Evolutionary conservation across 768 basidiomycete genomes (phyloP), one percentile per base, ranked within the genome.

Genomic region (Mrakia blollopis): DNA sequence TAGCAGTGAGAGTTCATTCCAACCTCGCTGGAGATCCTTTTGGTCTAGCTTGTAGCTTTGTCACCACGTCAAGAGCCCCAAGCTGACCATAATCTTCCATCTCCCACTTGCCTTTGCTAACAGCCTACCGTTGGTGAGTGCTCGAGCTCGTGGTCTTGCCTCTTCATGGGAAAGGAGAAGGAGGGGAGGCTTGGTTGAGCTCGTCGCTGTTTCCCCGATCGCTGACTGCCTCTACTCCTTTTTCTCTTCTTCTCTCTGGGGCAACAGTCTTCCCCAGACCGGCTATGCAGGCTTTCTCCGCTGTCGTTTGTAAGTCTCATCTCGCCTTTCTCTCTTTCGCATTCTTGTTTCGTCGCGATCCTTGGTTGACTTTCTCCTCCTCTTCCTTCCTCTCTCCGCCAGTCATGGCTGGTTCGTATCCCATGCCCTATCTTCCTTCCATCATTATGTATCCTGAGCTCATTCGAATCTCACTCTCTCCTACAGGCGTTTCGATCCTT

Each of bases 251-350:
- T 35, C 52, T 35, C 7, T 32, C 37, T 37, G 21, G 47, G 3
- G 21, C 28, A 23, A 18, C 54, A 68, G 75, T 76, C 39, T 76
- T 76, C 41, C 75, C 75, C 21, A 23, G 68, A 37, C 75, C 75
- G 13, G 75, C 32, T 28, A 71, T 76, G 75, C 75, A 76, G 70
- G 41, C 70, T 3, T 41, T 76, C 23, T 44, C 75, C 41, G 75
- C 75, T 8, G 68, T 76, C 30, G 54, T 76, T 47, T 76, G 75
- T 76, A 18, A 62, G 74, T 67, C 52, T 54, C 52, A 13, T 52
- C 41, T 70, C 25, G 0, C 30, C 54, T 28, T 28, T 18, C 54
- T 72, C 44, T 50, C 16, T 18, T 50, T 50, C 7, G 16, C 47
- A 14, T 44, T 44, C 6, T 16, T 28, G 30, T 30, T 18, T 1